A percentile compares a stretch with the other conserved stretches of the same genome.
phyloP scores from a whole-genome alignment of 2,329 filamentous ascomycete genomes.

The Colletotrichum aenigma region DNA sequence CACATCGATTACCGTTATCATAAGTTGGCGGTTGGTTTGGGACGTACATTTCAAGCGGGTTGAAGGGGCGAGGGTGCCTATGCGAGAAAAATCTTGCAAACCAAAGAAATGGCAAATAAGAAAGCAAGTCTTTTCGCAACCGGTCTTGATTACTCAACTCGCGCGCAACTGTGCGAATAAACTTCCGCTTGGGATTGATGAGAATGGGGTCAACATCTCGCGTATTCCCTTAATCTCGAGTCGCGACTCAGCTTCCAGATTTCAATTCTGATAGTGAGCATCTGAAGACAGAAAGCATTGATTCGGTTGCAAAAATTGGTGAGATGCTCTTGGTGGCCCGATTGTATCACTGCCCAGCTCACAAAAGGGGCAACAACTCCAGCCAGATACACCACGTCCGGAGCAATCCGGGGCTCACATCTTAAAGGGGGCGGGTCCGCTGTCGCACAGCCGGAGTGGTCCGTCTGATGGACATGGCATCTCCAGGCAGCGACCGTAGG shows the following conservation, averaged over 20 bases:
- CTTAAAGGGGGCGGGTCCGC: neutral
- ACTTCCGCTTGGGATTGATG: neutral
- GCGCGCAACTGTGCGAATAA: neutral
- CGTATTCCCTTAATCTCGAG: neutral
- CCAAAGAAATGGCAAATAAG: accelerated
- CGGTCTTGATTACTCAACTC: accelerated
- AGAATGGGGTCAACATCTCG: neutral
- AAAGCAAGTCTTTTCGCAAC: neutral
- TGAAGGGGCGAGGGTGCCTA: accelerated
- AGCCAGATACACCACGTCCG: neutral
- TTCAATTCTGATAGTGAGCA: accelerated
- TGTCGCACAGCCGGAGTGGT: neutral
- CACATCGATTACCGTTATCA: neutral
- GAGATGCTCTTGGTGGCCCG: neutral
- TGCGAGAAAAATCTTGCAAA: neutral
- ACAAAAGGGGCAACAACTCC: neutral
- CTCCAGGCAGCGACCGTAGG: neutral
- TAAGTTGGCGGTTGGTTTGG: accelerated
- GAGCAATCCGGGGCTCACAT: neutral
- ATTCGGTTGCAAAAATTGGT: neutral
- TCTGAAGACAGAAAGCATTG: neutral
- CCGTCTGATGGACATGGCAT: neutral
- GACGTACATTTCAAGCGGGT: neutral
- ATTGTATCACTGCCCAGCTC: neutral
- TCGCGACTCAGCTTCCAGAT: neutral